Conservation (phyloP, 164 flowering plant species). For the Vitis cinerea region DNA sequence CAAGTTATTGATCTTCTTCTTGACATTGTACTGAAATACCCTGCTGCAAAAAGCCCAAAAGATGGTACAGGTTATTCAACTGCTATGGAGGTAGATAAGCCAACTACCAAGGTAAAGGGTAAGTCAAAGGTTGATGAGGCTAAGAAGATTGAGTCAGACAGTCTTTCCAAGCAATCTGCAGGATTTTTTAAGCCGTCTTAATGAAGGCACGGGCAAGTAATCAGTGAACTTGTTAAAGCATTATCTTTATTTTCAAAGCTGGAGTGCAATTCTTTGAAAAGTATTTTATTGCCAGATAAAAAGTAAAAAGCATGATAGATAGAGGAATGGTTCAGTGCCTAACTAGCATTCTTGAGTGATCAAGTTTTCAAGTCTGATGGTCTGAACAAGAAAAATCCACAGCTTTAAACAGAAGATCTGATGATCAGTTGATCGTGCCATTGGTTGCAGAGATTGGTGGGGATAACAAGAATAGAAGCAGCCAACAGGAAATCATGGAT, state of each 20-base stretch:
- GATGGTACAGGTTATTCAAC: constrained; percentile 23
- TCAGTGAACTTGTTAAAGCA: constrained; percentile 74
- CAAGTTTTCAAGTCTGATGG: too few relatives aligned
- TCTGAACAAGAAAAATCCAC: constrained; percentile 39
- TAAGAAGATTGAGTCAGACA: constrained; percentile 39
- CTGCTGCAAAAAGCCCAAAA: constrained; percentile 34
- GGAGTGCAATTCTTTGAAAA: constrained; percentile 52
- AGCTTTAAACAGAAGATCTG: constrained; percentile 49
- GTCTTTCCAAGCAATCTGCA: constrained; percentile 59
- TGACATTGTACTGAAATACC: constrained; percentile 65
- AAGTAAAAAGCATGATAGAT: constrained; percentile 87
- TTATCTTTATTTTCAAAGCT: constrained; percentile 44
- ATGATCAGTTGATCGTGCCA: constrained; percentile 35
- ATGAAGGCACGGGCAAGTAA: constrained; percentile 80
- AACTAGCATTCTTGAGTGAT: constrained; percentile 54
- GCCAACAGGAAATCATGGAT: constrained; percentile 33
- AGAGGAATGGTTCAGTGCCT: constrained; percentile 74
- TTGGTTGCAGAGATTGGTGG: constrained; percentile 33
- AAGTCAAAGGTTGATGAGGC: constrained; percentile 76
- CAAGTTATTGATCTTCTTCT: constrained; percentile 87
- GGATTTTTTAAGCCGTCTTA: constrained; percentile 75
- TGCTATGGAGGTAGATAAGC: constrained; percentile 83
- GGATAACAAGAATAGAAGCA: constrained; percentile 31
- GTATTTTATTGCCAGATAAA: constrained; percentile 56
- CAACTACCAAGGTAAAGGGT: constrained; percentile 67